Conservation (phyloP, 768 basidiomycete genomes). For the Collybia nuda region DNA sequence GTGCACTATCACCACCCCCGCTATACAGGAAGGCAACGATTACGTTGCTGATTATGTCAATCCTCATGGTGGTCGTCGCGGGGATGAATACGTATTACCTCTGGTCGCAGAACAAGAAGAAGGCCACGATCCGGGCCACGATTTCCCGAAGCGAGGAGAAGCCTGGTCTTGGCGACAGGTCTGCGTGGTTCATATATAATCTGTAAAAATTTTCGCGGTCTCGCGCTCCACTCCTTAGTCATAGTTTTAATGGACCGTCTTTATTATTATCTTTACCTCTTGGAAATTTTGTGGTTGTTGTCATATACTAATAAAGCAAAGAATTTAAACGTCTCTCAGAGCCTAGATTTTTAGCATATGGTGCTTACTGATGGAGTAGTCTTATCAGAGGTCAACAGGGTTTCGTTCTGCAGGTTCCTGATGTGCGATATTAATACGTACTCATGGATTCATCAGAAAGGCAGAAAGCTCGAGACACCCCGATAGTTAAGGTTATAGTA, state of each 20-base stretch:
- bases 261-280: not conserved
- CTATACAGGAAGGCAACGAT: constrained; percentile 49
- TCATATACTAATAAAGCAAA: not conserved
- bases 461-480: too few species aligned
- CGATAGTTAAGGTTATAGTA: too few species aligned
- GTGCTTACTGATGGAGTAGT: too few species aligned
- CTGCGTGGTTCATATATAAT: constrained; percentile 56
- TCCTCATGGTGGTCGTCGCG: constrained; percentile 35
- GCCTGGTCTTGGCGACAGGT: constrained; percentile 44
- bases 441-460: too few species aligned
- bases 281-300: not conserved
- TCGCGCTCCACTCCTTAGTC: not conserved
- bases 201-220: constrained; percentile 23
- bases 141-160: constrained; percentile 33
- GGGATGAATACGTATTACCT: constrained; percentile 40
- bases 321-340: too few species aligned
- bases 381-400: too few species aligned
- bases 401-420: too few species aligned
- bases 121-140: constrained; percentile 32
- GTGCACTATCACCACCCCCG: constrained; percentile 47
- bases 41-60: constrained; percentile 37
- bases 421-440: too few species aligned
- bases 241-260: not conserved
- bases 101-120: constrained; percentile 42
- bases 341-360: too few species aligned